Percentiles rank a stretch among this genome's conserved stretches.
phyloP scores from a whole-genome alignment of 805 yeast genomes.

The Kuraishia capsulata region DNA sequence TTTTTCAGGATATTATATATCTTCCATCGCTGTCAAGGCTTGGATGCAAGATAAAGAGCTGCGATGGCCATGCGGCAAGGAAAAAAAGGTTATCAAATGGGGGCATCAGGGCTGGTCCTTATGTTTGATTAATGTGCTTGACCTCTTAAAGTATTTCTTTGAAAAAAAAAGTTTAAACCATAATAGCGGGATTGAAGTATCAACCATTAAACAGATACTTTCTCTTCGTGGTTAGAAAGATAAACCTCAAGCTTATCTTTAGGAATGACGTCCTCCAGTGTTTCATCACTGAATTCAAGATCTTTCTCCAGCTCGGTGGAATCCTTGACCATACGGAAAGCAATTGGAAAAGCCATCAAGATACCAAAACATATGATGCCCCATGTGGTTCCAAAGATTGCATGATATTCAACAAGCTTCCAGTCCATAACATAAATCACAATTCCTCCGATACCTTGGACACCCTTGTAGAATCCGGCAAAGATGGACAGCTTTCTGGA shows the following conservation, averaged over 20 bases:
- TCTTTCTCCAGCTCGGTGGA: constrained; percentile 25
- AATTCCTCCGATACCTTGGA: constrained; percentile 58
- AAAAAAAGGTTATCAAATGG: no score
- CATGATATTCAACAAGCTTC: constrained; percentile 21
- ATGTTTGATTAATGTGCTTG: no score
- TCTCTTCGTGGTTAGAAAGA: neutral
- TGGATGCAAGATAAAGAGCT: no score
- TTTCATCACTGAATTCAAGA: neutral
- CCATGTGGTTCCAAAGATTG: constrained; percentile 42
- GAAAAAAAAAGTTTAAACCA: no score
- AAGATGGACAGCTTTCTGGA: constrained; percentile 45
- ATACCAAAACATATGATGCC: constrained; percentile 38
- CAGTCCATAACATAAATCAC: constrained; percentile 52
- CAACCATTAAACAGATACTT: no score
- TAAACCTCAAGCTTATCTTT: neutral
- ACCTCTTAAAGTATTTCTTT: no score
- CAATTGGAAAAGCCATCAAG: constrained; percentile 37
- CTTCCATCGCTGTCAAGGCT: no score
- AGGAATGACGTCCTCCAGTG: neutral
- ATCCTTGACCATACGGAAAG: constrained; percentile 33
- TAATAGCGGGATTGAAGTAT: no score
- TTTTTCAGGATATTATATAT: no score
- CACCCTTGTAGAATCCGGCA: constrained; percentile 54
- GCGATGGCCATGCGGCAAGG: no score
- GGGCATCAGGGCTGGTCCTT: no score